phyloP scores from a whole-genome alignment of 2,329 filamentous ascomycete genomes.

The Penicillium glabrum region DNA sequence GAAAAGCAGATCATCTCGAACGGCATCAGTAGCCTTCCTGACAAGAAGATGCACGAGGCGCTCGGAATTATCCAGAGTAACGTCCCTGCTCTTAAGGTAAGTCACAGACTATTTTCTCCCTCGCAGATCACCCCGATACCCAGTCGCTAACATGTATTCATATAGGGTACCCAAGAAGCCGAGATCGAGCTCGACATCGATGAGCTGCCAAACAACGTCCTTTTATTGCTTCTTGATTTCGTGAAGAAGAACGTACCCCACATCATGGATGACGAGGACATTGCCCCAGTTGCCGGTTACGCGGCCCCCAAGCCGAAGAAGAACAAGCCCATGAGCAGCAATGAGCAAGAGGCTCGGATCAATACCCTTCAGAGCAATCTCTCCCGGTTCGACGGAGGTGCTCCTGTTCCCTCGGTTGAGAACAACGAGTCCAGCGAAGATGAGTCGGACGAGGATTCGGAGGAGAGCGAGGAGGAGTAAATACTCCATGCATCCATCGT shows the following conservation, averaged over 20 bases:
- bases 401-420: constrained; percentile 45
- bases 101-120: constrained; percentile 10
- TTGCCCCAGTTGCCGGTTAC: constrained; percentile 32
- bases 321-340: constrained; percentile 54
- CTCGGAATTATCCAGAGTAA: constrained; percentile 90
- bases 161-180: constrained; percentile 44
- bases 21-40: constrained; percentile 77
- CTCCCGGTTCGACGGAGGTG: constrained; percentile 45
- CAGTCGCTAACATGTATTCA: constrained; percentile 9
- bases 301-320: constrained; percentile 48
- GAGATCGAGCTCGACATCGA: constrained; percentile 52
- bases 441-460: constrained; percentile 47
- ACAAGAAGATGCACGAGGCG: constrained; percentile 73
- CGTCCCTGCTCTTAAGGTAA: constrained; percentile 67
- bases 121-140: background rate
- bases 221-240: constrained; percentile 47
- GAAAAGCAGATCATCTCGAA: constrained; percentile 92
- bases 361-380: constrained; percentile 49
- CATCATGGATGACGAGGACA: constrained; percentile 44
- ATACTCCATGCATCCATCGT: constrained; percentile 1
- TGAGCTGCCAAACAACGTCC: constrained; percentile 48
- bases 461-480: constrained; percentile 53
- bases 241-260: constrained; percentile 49
- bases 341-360: constrained; percentile 52
- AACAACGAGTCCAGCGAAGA: constrained; percentile 46